Base-by-base conservation (phyloP, 1,284 basidiomycete species). In the Cutaneotrichosporon arboriforme region DNA sequence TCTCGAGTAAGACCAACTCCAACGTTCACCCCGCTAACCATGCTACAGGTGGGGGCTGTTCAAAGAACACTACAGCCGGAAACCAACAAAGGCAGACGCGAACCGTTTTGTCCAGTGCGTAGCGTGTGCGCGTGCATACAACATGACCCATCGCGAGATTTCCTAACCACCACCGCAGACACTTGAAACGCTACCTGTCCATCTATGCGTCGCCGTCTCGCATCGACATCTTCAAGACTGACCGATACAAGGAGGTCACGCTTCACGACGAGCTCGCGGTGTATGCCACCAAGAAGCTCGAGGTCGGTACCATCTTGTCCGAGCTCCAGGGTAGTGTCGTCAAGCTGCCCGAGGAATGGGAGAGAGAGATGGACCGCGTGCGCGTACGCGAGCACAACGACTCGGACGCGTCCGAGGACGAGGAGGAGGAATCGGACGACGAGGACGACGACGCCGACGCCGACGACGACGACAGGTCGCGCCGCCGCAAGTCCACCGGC, bases 231-330 rank as follows among this genome's bases (percentile, higher is more conserved):
- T 63, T 68, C 40, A 62, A 64, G 1, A 76, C 74, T 1, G 55
- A 65, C 17, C 61, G 73, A 9, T 76, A 76, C 52, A 58, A 64
- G 1, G 55, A 61, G 40, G 61, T 71, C 13, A 69, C 69, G 8
- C 65, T 67, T 1, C 72, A 74, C 39, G 57, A 64, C 17, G 72
- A 76, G 54, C 58, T 76, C 9, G 74, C 67, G 8, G 67, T 76
- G 4, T 71, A 63, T 44, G 71, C 74, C 8, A 74, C 71, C 0
- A 45, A 58, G 9, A 60, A 64, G 10, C 54, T 76, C 1, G 38
- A 62, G 2, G 55, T 61, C 8, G 66, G 64, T 1, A 44, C 51
- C 9, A 61, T 69, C 18, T 50, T 74, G 23, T 44, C 54, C 22
- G 72, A 74, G 51, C 58, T 74, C 13, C 69, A 72, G 56, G 72